Evolutionary conservation across 1,139 yeast genomes (phyloP), one percentile per base, ranked within the genome.

Genomic region (Taphrina deformans): DNA sequence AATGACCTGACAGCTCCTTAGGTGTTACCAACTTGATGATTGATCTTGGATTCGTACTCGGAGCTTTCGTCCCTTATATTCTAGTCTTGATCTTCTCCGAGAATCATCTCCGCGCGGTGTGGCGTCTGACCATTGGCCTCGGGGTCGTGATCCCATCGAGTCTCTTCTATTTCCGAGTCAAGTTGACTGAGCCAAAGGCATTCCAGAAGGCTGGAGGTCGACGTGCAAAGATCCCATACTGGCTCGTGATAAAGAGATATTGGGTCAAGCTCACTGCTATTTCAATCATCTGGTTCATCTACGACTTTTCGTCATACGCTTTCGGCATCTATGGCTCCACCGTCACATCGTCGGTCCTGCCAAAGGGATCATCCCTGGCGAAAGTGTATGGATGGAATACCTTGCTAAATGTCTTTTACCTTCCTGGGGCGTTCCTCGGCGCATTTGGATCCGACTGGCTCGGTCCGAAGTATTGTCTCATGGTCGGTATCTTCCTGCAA

Each of bases 371-470:
- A 3, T 60, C 59, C 7, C 23, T 7, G 16, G 86, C 87, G 77
- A 83, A 86, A 74, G 82, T 88, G 26, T 89, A 90, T 78, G 97
- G 97, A 62, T 92, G 97, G 97, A 89, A 88, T 75, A 88, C 89
- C 68, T 93, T 92, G 3, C 83, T 92, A 72, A 90, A 89, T 76
- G 79, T 89, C 73, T 92, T 92, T 76, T 91, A 92, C 76, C 78
- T 92, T 48, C 97, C 97, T 12, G 98, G 98, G 70, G 82, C 96
- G 1, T 83, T 90, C 73, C 75, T 87, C 24, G 97, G 98, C 73
- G 97, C 96, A 10, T 74, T 83, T 62, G 78, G 84, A 50, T 83
- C 96, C n/a, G 98, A 92, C 77, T 88, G 85, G 76, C 73, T 89
- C 67, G 98, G 98, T 18, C 97, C 97, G 63, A 83, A 97, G 76